Base-by-base conservation (phyloP, 2,329 filamentous ascomycete genomes). In the Pseudomassariella vexata region DNA sequence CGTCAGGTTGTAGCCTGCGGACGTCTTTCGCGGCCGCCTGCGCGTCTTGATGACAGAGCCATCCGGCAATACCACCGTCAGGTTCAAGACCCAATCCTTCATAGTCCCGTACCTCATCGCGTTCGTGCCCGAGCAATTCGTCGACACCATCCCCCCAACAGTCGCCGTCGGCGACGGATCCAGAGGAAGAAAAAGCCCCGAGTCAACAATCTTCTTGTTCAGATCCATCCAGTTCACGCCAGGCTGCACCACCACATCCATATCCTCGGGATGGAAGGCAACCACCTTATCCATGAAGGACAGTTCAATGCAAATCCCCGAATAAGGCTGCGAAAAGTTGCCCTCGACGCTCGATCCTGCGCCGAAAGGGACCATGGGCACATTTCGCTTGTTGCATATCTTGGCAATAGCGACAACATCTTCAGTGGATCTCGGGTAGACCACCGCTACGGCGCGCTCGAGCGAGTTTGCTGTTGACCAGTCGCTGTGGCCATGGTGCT, bases 361-460 rank as follows among this genome's bases (percentile, higher is more conserved):
- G 3, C 79, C 83, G 49, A 83, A 88, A 1, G 79, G 77, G 1
- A 83, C 84, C 68, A 85, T 83, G 5, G 82, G 82, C 28, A 85
- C 72, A 20, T 60, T 70, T 52, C 76, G 68, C 40, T 69, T 72
- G 48, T 68, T 60, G 52, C 82, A 85, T 18, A 79, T 61, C 43
- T 67, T 68, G 4, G 77, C 79, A 35, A 85, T 75, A 22, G 62
- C 50, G 0, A 71, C 74, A 3, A 85, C 81, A 12, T 85, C 70
- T 35, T 76, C 70, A 0, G 81, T 85, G 2, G 63, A 70, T 19
- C 62, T 67, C 0, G 82, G 82, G 40, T 80, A 80, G 3, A 74
- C 74, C 7, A 85, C 67, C 1, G 80, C 79, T 5, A 81, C 70
- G 0, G 81, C 78, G 2, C 81, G 61, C 14, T 66, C 67, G 19